Evolutionary conservation across 2,329 filamentous ascomycete species (phyloP).

Genomic region (Ophiosphaerella korrae): DNA sequence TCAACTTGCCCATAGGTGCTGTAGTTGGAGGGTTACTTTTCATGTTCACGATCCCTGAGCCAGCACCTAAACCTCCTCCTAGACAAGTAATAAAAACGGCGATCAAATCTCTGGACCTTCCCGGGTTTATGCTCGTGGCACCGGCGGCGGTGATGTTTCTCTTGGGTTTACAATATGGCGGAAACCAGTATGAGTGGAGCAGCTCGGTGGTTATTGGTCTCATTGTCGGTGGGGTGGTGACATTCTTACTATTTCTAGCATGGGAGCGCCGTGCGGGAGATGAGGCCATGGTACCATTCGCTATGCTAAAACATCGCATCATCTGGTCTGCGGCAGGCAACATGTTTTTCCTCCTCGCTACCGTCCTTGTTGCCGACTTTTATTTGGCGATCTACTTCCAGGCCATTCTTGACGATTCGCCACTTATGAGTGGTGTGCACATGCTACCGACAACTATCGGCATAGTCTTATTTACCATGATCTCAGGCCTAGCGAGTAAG

Average conservation of each 20-base stretch:
- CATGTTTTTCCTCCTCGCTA: slow-evolving; percentile 64
- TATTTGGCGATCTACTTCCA: slow-evolving; percentile 76
- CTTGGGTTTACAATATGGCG: slow-evolving; percentile 58
- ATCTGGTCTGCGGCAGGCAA: slow-evolving; percentile 42
- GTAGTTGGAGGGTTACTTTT: slow-evolving; percentile 50
- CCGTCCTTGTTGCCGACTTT: slow-evolving; percentile 66
- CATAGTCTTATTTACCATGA: slow-evolving; percentile 50
- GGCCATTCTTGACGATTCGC: slow-evolving; percentile 61
- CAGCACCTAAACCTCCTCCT: slow-evolving; percentile 56
- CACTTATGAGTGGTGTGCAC: slow-evolving; percentile 21
- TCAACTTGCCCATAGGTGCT: slow-evolving; percentile 48
- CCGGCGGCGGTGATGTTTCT: slow-evolving; percentile 55
- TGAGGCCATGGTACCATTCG: slow-evolving; percentile 65
- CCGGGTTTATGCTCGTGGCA: slow-evolving; percentile 53
- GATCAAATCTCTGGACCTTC: slow-evolving; percentile 57
- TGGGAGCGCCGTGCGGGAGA: slow-evolving; percentile 63
- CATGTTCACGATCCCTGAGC: slow-evolving; percentile 47
- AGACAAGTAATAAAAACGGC: slow-evolving; percentile 49
- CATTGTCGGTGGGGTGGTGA: slow-evolving; percentile 52
- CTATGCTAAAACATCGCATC: slow-evolving; percentile 11
- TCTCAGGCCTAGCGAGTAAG: slow-evolving; percentile 33
- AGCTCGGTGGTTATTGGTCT: slow-evolving; percentile 58
- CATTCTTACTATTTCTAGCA: slow-evolving; percentile 53
- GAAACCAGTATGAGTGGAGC: slow-evolving; percentile 54
- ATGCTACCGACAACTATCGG: slow-evolving; percentile 21